These are phyloP conservation scores for Scytalidium lignicola DNA, from an alignment of 2,329 filamentous ascomycete genomes.

Conservation along the genomic window DNA sequence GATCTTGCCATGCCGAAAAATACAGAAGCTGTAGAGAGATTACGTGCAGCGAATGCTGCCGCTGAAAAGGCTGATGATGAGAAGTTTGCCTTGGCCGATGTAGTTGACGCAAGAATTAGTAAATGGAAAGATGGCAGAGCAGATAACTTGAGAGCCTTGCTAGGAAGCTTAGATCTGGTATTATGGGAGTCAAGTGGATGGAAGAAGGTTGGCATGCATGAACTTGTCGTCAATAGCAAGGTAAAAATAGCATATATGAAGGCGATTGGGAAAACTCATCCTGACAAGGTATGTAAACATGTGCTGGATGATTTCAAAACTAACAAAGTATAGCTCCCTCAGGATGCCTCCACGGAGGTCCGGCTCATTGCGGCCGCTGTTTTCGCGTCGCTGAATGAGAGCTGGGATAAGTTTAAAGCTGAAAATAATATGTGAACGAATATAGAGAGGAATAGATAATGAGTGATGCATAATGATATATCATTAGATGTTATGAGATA, in stretches of 20 bases:
- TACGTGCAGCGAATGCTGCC: slow-evolving; percentile 79
- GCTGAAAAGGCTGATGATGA: slow-evolving; percentile 87
- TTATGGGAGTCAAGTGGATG: slow-evolving; percentile 90
- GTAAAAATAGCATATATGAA: slow-evolving; percentile 99
- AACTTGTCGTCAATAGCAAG: slow-evolving; percentile 86
- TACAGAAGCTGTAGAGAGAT: slow-evolving; percentile 73
- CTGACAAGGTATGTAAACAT: slow-evolving; percentile 75
- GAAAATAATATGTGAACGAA: slow-evolving; percentile 55
- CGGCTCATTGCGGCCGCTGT: slow-evolving; percentile 61
- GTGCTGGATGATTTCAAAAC: background rate
- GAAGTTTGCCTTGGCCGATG: slow-evolving; percentile 82
- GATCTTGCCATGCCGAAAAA: slow-evolving; percentile 34
- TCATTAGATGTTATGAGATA: background rate
- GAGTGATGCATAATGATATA: background rate
- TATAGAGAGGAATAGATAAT: background rate
- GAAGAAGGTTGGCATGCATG: slow-evolving; percentile 95
- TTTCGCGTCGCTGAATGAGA: slow-evolving; percentile 65
- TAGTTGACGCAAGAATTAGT: slow-evolving; percentile 72
- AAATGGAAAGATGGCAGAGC: slow-evolving; percentile 88
- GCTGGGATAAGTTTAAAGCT: slow-evolving; percentile 68
- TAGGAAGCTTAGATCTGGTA: slow-evolving; percentile 82
- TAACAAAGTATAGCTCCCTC: slow-evolving; percentile 46
- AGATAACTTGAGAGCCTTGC: slow-evolving; percentile 82
- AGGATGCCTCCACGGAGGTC: slow-evolving; percentile 60
- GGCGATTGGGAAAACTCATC: slow-evolving; percentile 96